Evolutionary conservation across 2,329 filamentous ascomycete species (phyloP).

Genomic region (Aspergillus terreus): DNA sequence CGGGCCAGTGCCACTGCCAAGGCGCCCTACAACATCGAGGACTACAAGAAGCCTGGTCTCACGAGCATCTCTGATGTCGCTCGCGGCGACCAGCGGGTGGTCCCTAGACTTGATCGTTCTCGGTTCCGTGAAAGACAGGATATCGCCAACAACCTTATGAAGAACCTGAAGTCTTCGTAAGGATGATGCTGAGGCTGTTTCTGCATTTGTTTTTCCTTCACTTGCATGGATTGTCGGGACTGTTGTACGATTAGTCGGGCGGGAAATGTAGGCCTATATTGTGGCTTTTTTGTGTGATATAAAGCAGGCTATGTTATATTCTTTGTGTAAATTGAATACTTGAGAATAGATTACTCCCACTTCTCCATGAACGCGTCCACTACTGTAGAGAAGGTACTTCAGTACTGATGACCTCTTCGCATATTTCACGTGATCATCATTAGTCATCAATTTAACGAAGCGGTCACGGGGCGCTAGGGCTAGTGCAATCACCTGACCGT

Average conservation of each 20-base stretch:
- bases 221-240: conserved; percentile 8
- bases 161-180: conserved; percentile 22
- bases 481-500: not conserved
- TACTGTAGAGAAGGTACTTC: too few relatives aligned
- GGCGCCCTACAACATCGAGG: conserved; percentile 34
- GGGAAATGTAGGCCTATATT: conserved; percentile 27
- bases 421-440: too few relatives aligned
- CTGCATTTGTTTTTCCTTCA: not conserved
- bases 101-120: conserved; percentile 30
- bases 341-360: not conserved
- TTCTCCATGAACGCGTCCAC: not conserved
- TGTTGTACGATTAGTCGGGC: conserved; percentile 33
- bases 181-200: not conserved
- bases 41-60: conserved; percentile 27
- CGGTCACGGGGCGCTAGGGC: conserved; percentile 10
- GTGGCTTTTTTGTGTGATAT: conserved; percentile 25
- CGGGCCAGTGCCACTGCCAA: conserved; percentile 31
- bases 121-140: conserved; percentile 18
- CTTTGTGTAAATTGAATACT: conserved; percentile 5
- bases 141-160: conserved; percentile 29
- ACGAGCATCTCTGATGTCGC: conserved; percentile 26
- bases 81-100: conserved; percentile 20
- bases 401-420: too few relatives aligned
- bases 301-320: conserved; percentile 14
- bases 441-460: conserved; percentile 10